Evolutionary conservation across 768 basidiomycete genomes (phyloP), one percentile per base, ranked within the genome.

Genomic region (Boletus huronensis): DNA sequence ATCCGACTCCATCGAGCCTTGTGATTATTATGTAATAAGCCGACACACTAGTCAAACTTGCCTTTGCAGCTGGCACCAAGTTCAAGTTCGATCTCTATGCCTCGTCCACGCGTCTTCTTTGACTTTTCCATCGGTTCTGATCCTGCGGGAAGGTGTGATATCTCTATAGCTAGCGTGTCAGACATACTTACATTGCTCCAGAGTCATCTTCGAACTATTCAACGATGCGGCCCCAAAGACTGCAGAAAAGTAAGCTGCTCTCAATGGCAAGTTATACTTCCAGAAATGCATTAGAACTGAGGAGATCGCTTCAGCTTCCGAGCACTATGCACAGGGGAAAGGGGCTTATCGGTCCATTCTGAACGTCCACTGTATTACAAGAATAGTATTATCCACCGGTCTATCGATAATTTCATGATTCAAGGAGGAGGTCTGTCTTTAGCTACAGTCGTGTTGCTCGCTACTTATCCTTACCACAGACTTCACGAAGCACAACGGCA

Each of bases 341-440:
- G 82, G 63, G 93, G 93, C 5, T 61, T 87, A 7, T 90, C 89
- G 0, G 68, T 77, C 1, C 66, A 76, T 21, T 78, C 82, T 2
- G 79, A 85, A n/a, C 70, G 82, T 10, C 86, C 90, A 6, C 76
- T 95, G 5, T 88, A 87, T 73, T 94, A 92, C 80, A 93, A 90
- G 72, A 83, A 83, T 63, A 81, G 79, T 59, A 82, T 83, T 39
- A 77, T 92, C 13, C 93, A 94, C 64, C 78, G 93, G 26, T 85
- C 87, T 32, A 93, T 95, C 58, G 73, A 81, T 40, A 76, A 80
- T 63, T 91, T 89, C 64, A 91, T 91, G 88, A 78, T 90, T 42
- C 88, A 90, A 72, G 87, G 85, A 36, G 87, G 87, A 73, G 86
- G 87, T 87, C 53, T 54, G 78, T 64, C 36, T 32, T 31, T 16